A percentile compares a stretch with the other conserved stretches of the same genome.
These are phyloP conservation scores for Trichosporon asahii DNA, from an alignment of 1,284 basidiomycete species.

Conservation along the genomic window DNA sequence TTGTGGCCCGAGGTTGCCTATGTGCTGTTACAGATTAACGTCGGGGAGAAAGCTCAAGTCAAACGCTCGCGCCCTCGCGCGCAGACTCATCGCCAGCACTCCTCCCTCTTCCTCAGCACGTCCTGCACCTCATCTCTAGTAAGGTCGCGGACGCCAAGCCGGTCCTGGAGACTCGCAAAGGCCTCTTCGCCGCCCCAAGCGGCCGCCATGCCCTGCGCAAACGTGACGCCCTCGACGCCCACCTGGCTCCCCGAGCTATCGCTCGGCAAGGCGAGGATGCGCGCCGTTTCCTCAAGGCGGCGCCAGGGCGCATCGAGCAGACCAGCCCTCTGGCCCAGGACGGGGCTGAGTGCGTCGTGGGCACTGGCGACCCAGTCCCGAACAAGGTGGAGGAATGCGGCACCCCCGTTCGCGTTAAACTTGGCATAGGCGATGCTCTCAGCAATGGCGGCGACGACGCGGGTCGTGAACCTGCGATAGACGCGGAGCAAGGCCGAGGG, in stretches of 20 bases:
- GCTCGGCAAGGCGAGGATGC: conserved; percentile 59
- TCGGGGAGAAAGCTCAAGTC: not conserved
- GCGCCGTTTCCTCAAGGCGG: conserved; percentile 63
- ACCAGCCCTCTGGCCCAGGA: not conserved
- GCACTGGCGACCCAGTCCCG: conserved; percentile 75
- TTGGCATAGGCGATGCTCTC: conserved; percentile 76
- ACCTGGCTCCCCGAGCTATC: conserved; percentile 57
- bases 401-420: conserved; percentile 60
- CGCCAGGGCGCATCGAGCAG: conserved; percentile 67
- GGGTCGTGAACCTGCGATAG: conserved; percentile 66
- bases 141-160: conserved; percentile 33
- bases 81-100: conserved; percentile 40
- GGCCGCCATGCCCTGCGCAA: conserved; percentile 76
- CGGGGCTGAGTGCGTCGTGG: conserved; percentile 44
- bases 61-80: not conserved
- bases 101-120: conserved; percentile 43
- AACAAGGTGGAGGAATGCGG: conserved; percentile 65
- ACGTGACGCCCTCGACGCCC: conserved; percentile 64
- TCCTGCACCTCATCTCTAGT: conserved; percentile 36
- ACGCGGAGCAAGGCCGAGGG: conserved; percentile 58
- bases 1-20: not conserved
- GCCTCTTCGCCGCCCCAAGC: conserved; percentile 68
- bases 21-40: not conserved
- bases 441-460: conserved; percentile 68
- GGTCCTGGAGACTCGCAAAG: conserved; percentile 63